Evolutionary conservation across 768 basidiomycete genomes (phyloP).

Genomic region (Hirschioporus abietinus): DNA sequence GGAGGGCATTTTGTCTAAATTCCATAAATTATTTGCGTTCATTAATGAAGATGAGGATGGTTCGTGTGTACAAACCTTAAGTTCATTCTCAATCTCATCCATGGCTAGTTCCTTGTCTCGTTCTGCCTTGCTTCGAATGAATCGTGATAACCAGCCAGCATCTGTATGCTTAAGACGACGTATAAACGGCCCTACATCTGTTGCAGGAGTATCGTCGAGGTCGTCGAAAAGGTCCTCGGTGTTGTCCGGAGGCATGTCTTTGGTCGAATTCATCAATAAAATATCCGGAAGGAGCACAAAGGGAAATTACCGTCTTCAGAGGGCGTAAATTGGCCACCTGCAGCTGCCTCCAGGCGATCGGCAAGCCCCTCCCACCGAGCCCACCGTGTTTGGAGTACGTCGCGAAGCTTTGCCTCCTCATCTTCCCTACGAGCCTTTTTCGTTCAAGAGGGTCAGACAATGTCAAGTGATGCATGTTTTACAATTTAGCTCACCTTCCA

Average conservation of each 20-base stretch:
- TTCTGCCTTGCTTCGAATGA: constrained; percentile 43
- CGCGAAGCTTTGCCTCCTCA: constrained; percentile 53
- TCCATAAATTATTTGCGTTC: constrained; percentile 3
- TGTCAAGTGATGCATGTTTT: neutral
- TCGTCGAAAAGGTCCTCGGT: constrained; percentile 53
- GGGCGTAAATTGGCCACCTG: constrained; percentile 40
- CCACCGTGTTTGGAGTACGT: constrained; percentile 52
- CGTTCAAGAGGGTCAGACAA: neutral
- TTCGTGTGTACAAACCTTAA: constrained; percentile 53
- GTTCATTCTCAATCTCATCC: constrained; percentile 66
- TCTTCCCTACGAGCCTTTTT: constrained; percentile 52
- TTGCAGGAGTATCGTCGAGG: constrained; percentile 45
- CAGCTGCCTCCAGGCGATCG: constrained; percentile 57
- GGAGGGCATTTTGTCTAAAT: constrained; percentile 57
- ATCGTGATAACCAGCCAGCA: constrained; percentile 59
- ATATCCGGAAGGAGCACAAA: neutral
- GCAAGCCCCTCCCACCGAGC: constrained; percentile 51
- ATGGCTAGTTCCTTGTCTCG: constrained; percentile 44
- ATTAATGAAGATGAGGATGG: constrained; percentile 4
- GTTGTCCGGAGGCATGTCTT: constrained; percentile 26
- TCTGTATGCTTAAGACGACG: constrained; percentile 35
- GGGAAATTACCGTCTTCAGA: constrained; percentile 16
- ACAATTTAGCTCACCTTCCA: constrained; percentile 56
- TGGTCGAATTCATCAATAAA: neutral
- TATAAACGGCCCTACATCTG: constrained; percentile 39